Conservation (phyloP, 495 filamentous ascomycete genomes). For the Apodospora peruviana region DNA sequence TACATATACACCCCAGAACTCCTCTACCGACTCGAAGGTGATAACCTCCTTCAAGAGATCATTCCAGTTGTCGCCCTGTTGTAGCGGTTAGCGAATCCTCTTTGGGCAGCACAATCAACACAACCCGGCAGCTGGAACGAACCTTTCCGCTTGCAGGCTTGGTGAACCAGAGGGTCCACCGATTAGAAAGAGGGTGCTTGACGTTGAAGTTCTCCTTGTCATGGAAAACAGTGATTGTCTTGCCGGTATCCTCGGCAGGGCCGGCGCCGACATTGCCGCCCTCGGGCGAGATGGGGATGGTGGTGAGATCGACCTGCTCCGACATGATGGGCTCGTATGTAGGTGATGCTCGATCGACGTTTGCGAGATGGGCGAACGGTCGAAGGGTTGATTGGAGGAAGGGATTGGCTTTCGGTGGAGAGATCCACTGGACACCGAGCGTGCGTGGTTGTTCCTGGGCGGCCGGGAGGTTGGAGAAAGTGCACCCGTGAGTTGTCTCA, state of each 20-base stretch:
- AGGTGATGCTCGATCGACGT: background rate
- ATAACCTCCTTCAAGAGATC: slow-evolving; percentile 97
- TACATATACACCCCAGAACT: slow-evolving; percentile 99
- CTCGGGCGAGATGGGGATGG: slow-evolving; percentile 70
- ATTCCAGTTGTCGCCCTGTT: slow-evolving; percentile 94
- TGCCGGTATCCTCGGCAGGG: slow-evolving; percentile 37
- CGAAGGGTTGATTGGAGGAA: background rate
- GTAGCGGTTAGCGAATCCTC: background rate
- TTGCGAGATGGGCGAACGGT: background rate
- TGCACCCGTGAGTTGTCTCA: background rate
- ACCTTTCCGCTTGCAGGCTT: slow-evolving; percentile 98
- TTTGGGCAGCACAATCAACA: background rate
- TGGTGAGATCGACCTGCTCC: slow-evolving; percentile 51
- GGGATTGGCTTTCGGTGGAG: background rate
- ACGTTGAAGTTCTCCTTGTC: slow-evolving; percentile 98
- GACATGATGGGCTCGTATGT: slow-evolving; percentile 26
- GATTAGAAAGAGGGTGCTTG: slow-evolving; percentile 92
- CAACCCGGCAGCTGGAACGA: slow-evolving; percentile 14
- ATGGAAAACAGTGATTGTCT: slow-evolving; percentile 88
- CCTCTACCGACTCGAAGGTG: slow-evolving; percentile 95
- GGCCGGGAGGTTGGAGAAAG: background rate
- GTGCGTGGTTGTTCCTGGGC: background rate
- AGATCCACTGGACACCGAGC: no score
- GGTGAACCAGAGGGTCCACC: slow-evolving; percentile 99
- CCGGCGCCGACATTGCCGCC: slow-evolving; percentile 39